Evolutionary conservation across 345 rosid species (phyloP), one percentile per base, ranked within the genome.

Genomic region (Eucalyptus polyanthemos): DNA sequence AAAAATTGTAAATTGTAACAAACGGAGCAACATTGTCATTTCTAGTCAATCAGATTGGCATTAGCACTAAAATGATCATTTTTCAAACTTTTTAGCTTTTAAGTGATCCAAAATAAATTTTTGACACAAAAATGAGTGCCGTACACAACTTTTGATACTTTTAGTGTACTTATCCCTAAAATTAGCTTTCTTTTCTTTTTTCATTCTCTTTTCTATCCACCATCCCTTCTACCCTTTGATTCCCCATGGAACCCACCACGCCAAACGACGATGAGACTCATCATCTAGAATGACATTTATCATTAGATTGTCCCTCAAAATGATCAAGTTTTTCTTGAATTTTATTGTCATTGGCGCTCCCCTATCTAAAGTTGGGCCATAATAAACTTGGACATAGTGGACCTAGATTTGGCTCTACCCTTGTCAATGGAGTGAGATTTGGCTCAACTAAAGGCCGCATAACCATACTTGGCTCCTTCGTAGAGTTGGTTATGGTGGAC

Each of bases 11-110:
- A 34, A 34, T 34, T 34, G 34, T 34, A 34, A 34, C 34, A 34
- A 34, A 34, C 34, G 34, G 34, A 34, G 34, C n/a, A n/a, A n/a
- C n/a, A n/a, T n/a, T n/a, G n/a, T n/a, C n/a, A n/a, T n/a, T 50
- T 50, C 1, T 1, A 6, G 0, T 50, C 51, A 50, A 50, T 50
- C 16, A 50, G 0, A 50, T 50, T 3, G 3, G 7, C 3, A 5
- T 50, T 50, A 0, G 17, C 51, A 50, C 7, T 50, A 14, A 50
- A 14, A 50, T 50, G 7, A 50, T 50, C 0, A 0, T 50, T 50
- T 50, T 50, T 50, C 51, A 50, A 14, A 50, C 3, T 50, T 50
- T 50, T 50, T 50, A 2, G 1, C 16, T 5, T 5, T 50, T 50
- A 50, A 50, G 5, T 14, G 16, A 50, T 50, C 2, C 1, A 50